These are phyloP conservation scores for Fusarium humuli DNA, from an alignment of 2,329 filamentous ascomycete genomes.

Conservation along the genomic window DNA sequence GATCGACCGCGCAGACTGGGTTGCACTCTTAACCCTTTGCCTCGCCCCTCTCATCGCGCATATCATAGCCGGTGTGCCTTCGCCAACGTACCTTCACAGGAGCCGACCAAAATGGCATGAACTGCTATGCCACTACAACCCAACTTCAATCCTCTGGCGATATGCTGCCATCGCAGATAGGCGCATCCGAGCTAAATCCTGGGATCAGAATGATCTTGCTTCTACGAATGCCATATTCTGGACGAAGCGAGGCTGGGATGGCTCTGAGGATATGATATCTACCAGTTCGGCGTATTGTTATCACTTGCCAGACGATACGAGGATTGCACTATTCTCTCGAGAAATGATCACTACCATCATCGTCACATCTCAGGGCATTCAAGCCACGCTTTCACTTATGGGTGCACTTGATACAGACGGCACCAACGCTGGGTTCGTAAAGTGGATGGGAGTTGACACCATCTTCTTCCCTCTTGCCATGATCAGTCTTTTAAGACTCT, in stretches of 20 bases:
- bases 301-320: not conserved
- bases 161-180: conserved; percentile 17
- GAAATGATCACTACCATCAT: conserved; percentile 12
- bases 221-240: conserved; percentile 28
- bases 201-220: conserved; percentile 16
- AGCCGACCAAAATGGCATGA: conserved; percentile 26
- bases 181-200: conserved; percentile 6
- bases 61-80: conserved; percentile 12
- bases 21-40: conserved; percentile 23
- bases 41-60: conserved; percentile 27
- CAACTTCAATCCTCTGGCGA: conserved; percentile 31
- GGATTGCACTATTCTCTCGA: not conserved
- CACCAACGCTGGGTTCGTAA: not conserved
- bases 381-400: conserved; percentile 1
- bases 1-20: conserved; percentile 14
- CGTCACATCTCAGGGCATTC: conserved; percentile 9
- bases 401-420: not conserved
- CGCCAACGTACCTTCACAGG: not conserved
- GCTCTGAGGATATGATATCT: conserved; percentile 13
- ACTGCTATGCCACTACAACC: conserved; percentile 26
- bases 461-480: conserved; percentile 22
- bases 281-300: not conserved
- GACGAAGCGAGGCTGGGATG: conserved; percentile 25
- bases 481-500: conserved; percentile 14
- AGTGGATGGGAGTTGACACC: conserved; percentile 14